Base-by-base conservation (phyloP, 2,329 filamentous ascomycete species). In the Curvularia spicifera region DNA sequence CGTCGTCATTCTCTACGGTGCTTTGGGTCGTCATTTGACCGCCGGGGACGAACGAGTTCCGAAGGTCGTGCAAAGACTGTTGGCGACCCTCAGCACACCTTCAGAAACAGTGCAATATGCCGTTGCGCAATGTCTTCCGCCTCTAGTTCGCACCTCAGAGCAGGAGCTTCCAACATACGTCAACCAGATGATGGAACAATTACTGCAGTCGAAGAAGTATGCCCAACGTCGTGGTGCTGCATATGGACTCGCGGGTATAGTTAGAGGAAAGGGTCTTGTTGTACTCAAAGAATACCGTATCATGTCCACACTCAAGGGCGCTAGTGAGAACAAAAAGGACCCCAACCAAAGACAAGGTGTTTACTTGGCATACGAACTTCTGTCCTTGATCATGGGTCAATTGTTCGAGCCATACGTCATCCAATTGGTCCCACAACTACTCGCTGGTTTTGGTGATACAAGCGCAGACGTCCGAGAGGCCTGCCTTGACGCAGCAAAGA, bases 81-180 rank as follows among this genome's bases (percentile, higher is more conserved):
- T 99, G 55, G 87, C 88, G 22, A 97, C 96, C 6, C 82, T 99
- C 44, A 95, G 90, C 75, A 98, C 94, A 12, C 95, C 95, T 28
- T 98, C 95, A 0, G 95, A 99, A 77, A 93, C 91, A 15, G 95
- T 99, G 1, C 95, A 99, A 77, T 97, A 95, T 74, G 95, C 95
- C 46, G 93, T 98, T 57, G 93, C 96, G 3, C 91, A 95, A 71
- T 99, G 95, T 70, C 82, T 99, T 22, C 94, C 95, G 13, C 93
- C 95, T 1, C 83, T 99, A n/a, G 87, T 99, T 31, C 88, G 87
- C 57, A 89, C 91, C 2, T 94, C 90, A 46, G 86, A 85, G 29
- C 87, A 93, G 60, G 90, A 94, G 71, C 88, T 90, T 3, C 85
- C 88, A 33, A 87, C 88, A 48, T 98, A 97, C 73, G 86, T 97